Evolutionary conservation across 805 yeast species (phyloP), one percentile per base, ranked within the genome.

Genomic region (Starmerella apis): DNA sequence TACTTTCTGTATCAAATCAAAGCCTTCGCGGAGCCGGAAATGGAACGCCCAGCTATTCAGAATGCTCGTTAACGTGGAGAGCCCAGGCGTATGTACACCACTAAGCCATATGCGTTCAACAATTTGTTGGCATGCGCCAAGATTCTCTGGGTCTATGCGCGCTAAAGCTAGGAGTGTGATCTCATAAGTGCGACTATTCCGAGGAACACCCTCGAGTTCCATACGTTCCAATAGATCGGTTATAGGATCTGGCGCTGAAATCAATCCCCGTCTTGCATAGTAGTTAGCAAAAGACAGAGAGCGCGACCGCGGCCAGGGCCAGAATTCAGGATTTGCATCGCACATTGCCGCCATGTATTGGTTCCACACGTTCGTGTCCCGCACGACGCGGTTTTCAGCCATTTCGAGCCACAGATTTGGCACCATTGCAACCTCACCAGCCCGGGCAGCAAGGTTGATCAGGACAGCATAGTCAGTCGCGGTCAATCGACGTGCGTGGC

Each of bases 111-210:
- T 50, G 25, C 55, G 55, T 14, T 48, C 39, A 11, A 64, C 35
- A 10, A 65, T 53, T 27, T 54, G 46, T 27, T 50, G 39, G 23
- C 58, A 56, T 7, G 48, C 53, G 6, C 31, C 59, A 22, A 65
- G 30, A 18, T 33, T 47, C 14, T 20, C 47, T 30, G 56, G 54
- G 14, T 61, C 59, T 9, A 54, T 41, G 38, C 66, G 63, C 16
- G 64, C 66, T 31, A 59, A 53, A 16, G 65, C 61, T 14, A 65
- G 56, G 22, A 67, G 30, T 25, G 61, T 51, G 14, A 62, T 57
- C 49, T 65, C 68, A 51, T 60, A 65, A 1, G 71, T 65, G 14
- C 59, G 53, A n/a, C 60, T 38, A 43, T 67, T 57, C 13, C 67
- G 64, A 33, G 52, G 41, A 5, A 62, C 56, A 9, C 64, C 66